phyloP scores from a whole-genome alignment of 176 grass and related monocot species.

The Olyra latifolia region DNA sequence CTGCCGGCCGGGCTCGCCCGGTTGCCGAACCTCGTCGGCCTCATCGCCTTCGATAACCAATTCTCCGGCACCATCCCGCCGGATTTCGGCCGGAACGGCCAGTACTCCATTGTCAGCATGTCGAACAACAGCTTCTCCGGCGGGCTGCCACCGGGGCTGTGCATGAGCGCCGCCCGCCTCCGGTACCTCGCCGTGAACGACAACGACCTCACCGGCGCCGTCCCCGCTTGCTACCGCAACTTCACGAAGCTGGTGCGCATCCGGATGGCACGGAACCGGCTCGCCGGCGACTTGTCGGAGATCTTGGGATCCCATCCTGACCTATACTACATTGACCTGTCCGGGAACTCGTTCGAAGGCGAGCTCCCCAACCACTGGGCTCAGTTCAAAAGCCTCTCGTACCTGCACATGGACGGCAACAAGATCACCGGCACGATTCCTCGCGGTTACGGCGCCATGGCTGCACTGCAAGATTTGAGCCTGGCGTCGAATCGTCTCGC shows the following conservation, averaged over 20 bases:
- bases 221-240: constrained; percentile 64
- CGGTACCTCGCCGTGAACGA: constrained; percentile 24
- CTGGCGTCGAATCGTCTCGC: constrained; percentile 52
- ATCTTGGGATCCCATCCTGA: constrained; percentile 58
- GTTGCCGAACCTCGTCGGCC: constrained; percentile 35
- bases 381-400: constrained; percentile 44
- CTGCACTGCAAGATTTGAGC: constrained; percentile 50
- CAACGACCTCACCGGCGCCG: constrained; percentile 47
- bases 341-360: constrained; percentile 53
- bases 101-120: constrained; percentile 20
- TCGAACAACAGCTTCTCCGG: constrained; percentile 60
- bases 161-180: constrained; percentile 39
- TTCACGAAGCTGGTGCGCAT: constrained; percentile 43
- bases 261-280: constrained; percentile 46
- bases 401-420: constrained; percentile 61
- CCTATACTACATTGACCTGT: constrained; percentile 60
- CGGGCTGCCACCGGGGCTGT: constrained; percentile 50
- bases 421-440: constrained; percentile 65
- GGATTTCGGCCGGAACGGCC: constrained; percentile 39
- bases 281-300: constrained; percentile 56
- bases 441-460: constrained; percentile 24
- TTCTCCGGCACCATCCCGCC: constrained; percentile 47
- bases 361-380: constrained; percentile 52
- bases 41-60: constrained; percentile 50
- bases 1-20: constrained; percentile 44